Evolutionary conservation across 768 basidiomycete genomes (phyloP), one percentile per base, ranked within the genome.

Genomic region (Boletus rubescentipes): DNA sequence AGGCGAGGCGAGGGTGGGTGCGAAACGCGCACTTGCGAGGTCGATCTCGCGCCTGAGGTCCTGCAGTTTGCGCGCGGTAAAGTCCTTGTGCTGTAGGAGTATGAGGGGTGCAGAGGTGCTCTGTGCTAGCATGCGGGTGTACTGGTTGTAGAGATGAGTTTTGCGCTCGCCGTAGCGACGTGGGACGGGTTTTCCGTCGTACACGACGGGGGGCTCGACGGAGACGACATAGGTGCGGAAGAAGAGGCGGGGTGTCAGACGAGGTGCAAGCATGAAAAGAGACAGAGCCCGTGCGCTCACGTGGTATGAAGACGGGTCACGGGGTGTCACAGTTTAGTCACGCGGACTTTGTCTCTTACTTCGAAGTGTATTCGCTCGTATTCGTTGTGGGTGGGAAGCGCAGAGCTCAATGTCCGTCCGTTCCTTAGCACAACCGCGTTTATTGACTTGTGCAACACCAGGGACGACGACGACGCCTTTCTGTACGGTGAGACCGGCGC

Each of bases 381-480:
- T 52, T 54, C 59, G 50, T 54, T 39, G 54, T 49, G 52, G 58
- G 58, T 61, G 54, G 66, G 54, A 54, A 49, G 54, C 44, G 41
- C 39, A 36, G 62, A 56, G 67, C 60, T 46, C 53, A 54, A 70
- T 70, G 68, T 70, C 67, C 46, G 67, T 68, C 55, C 45, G 44
- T 59, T 63, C 53, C 9, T 56, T 55, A 26, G 53, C 36, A 55
- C 61, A 47, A 44, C 44, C 46, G 44, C 54, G 30, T 60, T 61
- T 51, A 69, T 67, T 72, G 50, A 72, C 70, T 34, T 41, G 53
- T 50, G 32, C 41, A 47, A 57, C 48, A 53, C 47, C 60, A 85
- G 83, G 82, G 87, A 89, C 67, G 88, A 89, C 73, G 89, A 91
- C 64, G 88, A 91, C 70, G 87, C 88, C 23, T 89, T 87, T 67